Percentiles rank a stretch among this genome's conserved stretches.
These are phyloP conservation scores for Domatiomyces catenatus DNA, from an alignment of 2,329 filamentous ascomycete genomes.

Conservation along the genomic window DNA sequence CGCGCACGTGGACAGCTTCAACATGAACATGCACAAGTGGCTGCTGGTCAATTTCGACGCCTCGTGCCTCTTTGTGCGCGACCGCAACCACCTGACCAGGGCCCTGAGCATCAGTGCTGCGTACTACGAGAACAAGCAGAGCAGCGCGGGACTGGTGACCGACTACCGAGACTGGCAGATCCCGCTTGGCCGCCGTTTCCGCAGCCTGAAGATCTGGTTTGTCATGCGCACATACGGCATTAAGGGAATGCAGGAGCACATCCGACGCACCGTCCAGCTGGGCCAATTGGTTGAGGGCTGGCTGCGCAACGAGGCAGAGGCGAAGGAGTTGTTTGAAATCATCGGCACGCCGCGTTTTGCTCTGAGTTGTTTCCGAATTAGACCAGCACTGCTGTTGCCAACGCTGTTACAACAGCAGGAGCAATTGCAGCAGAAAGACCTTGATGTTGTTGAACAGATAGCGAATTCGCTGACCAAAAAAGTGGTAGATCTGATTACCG, in stretches of 20 bases:
- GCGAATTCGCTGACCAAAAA: conserved; percentile 55
- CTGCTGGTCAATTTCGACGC: conserved; percentile 83
- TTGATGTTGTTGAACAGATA: conserved; percentile 27
- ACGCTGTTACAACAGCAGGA: neutral
- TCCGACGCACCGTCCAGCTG: conserved; percentile 51
- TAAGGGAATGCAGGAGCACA: conserved; percentile 56
- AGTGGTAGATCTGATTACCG: conserved; percentile 62
- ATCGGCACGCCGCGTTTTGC: conserved; percentile 62
- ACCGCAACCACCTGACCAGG: conserved; percentile 59
- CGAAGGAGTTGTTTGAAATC: conserved; percentile 56
- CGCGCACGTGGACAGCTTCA: conserved; percentile 58
- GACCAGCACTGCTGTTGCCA: conserved; percentile 23
- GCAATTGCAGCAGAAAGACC: neutral
- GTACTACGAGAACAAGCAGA: conserved; percentile 70
- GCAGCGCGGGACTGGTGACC: conserved; percentile 68
- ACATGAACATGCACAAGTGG: conserved; percentile 98
- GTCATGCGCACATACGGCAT: conserved; percentile 73
- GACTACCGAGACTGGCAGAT: conserved; percentile 98
- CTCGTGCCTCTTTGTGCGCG: conserved; percentile 64
- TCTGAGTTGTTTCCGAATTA: conserved; percentile 59
- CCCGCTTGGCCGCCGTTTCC: conserved; percentile 74
- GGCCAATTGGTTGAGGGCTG: conserved; percentile 56
- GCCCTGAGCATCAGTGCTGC: conserved; percentile 64
- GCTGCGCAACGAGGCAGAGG: conserved; percentile 32
- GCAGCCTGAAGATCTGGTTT: conserved; percentile 88